These are phyloP conservation scores for Adansonia grandidieri DNA, from an alignment of 441 rosid species.

Conservation along the genomic window DNA sequence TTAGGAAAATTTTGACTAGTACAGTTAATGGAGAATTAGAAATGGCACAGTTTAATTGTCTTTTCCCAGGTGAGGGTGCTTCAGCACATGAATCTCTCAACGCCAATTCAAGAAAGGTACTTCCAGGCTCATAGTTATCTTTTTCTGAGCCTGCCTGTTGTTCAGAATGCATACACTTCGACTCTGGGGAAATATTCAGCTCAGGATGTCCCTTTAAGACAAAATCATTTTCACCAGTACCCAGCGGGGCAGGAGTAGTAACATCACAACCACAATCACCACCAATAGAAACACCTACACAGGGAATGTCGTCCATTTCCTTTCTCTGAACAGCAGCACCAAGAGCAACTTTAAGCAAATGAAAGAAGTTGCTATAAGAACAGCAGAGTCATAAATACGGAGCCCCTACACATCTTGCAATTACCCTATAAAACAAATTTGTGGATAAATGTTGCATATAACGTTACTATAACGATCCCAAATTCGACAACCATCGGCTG, in stretches of 20 bases:
- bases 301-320: slow-evolving; percentile 36
- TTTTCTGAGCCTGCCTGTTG: slow-evolving; percentile 32
- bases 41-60: slow-evolving; percentile 39
- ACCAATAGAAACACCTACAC: slow-evolving; percentile 43
- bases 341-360: slow-evolving; percentile 47
- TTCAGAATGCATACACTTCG: slow-evolving; percentile 37
- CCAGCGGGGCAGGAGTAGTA: slow-evolving; percentile 26
- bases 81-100: slow-evolving; percentile 39
- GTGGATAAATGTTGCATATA: not conserved
- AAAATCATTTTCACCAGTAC: slow-evolving; percentile 31
- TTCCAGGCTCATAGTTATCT: slow-evolving; percentile 41
- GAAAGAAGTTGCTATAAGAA: slow-evolving; percentile 18
- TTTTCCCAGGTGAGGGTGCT: slow-evolving; percentile 46
- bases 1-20: slow-evolving; percentile 34
- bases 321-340: slow-evolving; percentile 41
- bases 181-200: slow-evolving; percentile 34
- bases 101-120: slow-evolving; percentile 41
- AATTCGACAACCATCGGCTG: not conserved
- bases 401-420: not conserved
- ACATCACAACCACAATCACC: slow-evolving; percentile 43
- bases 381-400: not conserved
- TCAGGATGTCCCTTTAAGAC: slow-evolving; percentile 34
- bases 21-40: slow-evolving; percentile 63
- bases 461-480: not conserved
- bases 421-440: not conserved